Percentiles rank a stretch among this genome's conserved stretches.
Conservation (phyloP, 2,329 filamentous ascomycete species). For the Ophiocordyceps australis region DNA sequence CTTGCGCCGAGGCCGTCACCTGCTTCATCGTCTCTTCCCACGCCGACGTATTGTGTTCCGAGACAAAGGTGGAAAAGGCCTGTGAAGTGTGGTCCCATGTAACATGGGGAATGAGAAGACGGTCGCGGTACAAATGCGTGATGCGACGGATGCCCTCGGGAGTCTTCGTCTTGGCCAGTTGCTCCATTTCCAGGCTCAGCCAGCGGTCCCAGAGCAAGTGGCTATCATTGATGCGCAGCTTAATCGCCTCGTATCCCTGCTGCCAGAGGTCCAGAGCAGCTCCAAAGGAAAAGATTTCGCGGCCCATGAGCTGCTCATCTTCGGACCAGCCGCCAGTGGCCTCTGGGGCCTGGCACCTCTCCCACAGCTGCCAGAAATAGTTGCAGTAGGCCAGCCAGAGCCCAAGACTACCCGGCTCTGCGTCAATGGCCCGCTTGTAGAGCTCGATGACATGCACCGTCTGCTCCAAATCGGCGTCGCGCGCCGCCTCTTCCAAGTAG, state of each 20-base stretch:
- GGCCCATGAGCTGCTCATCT: slow-evolving; percentile 51
- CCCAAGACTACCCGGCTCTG: slow-evolving; percentile 55
- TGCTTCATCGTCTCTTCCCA: slow-evolving; percentile 61
- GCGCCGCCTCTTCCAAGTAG: slow-evolving; percentile 54
- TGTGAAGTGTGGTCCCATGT: slow-evolving; percentile 61
- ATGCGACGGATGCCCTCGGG: slow-evolving; percentile 43
- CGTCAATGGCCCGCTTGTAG: slow-evolving; percentile 48
- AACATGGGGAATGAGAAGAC: slow-evolving; percentile 54
- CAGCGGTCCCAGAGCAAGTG: slow-evolving; percentile 67
- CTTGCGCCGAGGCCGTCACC: slow-evolving; percentile 41
- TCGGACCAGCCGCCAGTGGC: slow-evolving; percentile 37
- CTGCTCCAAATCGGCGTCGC: slow-evolving; percentile 44
- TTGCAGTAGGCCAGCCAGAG: slow-evolving; percentile 67
- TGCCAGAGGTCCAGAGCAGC: slow-evolving; percentile 51
- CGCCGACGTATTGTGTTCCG: slow-evolving; percentile 48
- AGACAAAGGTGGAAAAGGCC: slow-evolving; percentile 56
- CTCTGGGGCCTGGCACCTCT: slow-evolving; percentile 38
- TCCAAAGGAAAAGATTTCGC: slow-evolving; percentile 54
- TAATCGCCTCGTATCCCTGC: slow-evolving; percentile 51
- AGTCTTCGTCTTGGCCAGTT: slow-evolving; percentile 38
- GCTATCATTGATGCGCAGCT: slow-evolving; percentile 60
- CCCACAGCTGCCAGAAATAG: slow-evolving; percentile 56
- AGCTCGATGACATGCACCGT: slow-evolving; percentile 54
- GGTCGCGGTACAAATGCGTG: slow-evolving; percentile 49
- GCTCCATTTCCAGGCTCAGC: slow-evolving; percentile 52